Conservation (phyloP, 1,284 basidiomycete species). For the Wallemia ichthyophaga region DNA sequence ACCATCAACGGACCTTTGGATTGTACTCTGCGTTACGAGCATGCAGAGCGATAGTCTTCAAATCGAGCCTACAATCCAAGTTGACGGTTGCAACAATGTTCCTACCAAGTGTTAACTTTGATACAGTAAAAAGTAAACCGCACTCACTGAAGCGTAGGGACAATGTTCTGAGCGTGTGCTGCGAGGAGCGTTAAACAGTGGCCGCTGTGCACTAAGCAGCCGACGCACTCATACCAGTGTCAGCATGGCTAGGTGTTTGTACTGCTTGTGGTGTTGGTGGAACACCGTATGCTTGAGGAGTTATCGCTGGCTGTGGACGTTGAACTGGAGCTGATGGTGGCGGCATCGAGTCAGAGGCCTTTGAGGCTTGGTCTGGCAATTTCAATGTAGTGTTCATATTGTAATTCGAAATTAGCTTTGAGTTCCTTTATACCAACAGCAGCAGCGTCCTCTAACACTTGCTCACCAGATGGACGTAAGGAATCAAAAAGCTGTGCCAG, state of each 20-base stretch:
- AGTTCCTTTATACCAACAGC: neutral
- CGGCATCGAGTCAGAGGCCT: neutral
- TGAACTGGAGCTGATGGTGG: neutral
- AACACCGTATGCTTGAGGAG: neutral
- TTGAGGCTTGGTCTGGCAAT: neutral
- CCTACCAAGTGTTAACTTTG: conserved; percentile 13
- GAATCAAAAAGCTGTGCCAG: neutral
- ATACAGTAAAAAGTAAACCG: conserved; percentile 4
- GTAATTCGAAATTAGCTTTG: too few relatives aligned
- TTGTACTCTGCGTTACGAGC: conserved; percentile 98
- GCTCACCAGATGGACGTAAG: neutral
- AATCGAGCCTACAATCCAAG: conserved; percentile 76
- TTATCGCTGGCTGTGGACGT: neutral
- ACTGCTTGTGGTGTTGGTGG: neutral
- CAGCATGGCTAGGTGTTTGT: neutral
- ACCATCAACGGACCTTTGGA: conserved; percentile 56
- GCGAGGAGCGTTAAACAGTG: too few relatives aligned
- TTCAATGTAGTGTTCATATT: neutral
- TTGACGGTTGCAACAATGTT: conserved; percentile 99
- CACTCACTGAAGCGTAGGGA: conserved; percentile 55
- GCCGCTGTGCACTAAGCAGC: too few relatives aligned
- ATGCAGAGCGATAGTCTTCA: conserved; percentile 95
- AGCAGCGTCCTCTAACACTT: neutral
- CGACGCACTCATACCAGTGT: neutral
- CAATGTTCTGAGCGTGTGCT: conserved; percentile 47